phyloP scores from a whole-genome alignment of 2,329 filamentous ascomycete genomes.

The Pestalotiopsis sp. region DNA sequence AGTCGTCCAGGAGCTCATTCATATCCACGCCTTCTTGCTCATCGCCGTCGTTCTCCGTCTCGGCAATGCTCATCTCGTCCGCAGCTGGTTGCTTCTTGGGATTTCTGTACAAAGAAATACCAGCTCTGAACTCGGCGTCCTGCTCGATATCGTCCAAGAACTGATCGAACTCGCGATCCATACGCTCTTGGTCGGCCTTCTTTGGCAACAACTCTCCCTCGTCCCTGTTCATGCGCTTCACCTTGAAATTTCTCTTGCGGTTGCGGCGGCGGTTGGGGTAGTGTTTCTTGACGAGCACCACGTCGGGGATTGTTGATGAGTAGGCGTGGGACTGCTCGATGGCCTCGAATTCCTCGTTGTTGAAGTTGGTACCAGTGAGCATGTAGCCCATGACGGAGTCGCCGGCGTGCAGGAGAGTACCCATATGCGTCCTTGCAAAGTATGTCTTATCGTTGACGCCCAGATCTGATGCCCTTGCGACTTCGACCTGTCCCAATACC shows the following conservation, averaged over 20 bases:
- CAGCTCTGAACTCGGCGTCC: slow-evolving; percentile 83
- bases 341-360: slow-evolving; percentile 42
- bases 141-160: slow-evolving; percentile 97
- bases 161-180: slow-evolving; percentile 95
- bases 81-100: slow-evolving; percentile 53
- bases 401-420: slow-evolving; percentile 80
- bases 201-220: slow-evolving; percentile 85
- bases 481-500: slow-evolving; percentile 83
- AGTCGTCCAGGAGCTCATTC: slow-evolving; percentile 86
- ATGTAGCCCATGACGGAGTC: slow-evolving; percentile 97
- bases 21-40: slow-evolving; percentile 73
- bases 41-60: slow-evolving; percentile 65
- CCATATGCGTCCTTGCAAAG: slow-evolving; percentile 88
- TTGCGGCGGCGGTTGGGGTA: slow-evolving; percentile 82
- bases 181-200: slow-evolving; percentile 83
- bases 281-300: slow-evolving; percentile 95
- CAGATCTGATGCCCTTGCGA: slow-evolving; percentile 84
- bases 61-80: slow-evolving; percentile 70
- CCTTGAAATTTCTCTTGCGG: slow-evolving; percentile 84
- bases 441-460: slow-evolving; percentile 86
- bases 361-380: slow-evolving; percentile 64
- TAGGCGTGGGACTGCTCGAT: slow-evolving; percentile 80
- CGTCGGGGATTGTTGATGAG: slow-evolving; percentile 81
- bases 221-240: slow-evolving; percentile 91
- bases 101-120: slow-evolving; percentile 84